A percentile compares a stretch with the other conserved stretches of the same genome.
Evolutionary conservation across 768 basidiomycete species (phyloP).

Genomic region (Calocybe gangraenosa): DNA sequence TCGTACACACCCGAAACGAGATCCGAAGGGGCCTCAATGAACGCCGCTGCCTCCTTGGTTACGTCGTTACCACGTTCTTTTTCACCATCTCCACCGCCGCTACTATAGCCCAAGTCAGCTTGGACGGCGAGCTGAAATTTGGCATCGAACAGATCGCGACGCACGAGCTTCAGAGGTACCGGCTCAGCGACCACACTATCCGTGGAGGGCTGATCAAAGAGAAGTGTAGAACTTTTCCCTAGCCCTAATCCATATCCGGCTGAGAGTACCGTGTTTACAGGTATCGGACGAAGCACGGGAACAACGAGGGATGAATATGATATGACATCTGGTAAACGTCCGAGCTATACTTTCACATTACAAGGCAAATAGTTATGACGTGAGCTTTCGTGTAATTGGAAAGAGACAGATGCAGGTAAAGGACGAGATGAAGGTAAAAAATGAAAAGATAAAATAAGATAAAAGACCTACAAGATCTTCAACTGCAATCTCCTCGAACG

Average conservation of each 20-base stretch:
- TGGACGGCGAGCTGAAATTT: conserved; percentile 88
- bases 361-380: conserved; percentile 8
- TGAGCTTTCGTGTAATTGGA: no score
- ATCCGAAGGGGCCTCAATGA: conserved; percentile 82
- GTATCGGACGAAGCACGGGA: conserved; percentile 26
- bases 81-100: not conserved
- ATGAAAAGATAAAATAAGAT: not conserved
- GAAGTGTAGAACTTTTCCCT: conserved; percentile 1
- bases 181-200: no score
- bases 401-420: conserved; percentile 16
- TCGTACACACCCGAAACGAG: conserved; percentile 91
- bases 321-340: conserved; percentile 63
- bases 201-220: conserved; percentile 15
- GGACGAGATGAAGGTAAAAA: conserved; percentile 24
- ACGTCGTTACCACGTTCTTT: not conserved
- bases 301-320: conserved; percentile 75
- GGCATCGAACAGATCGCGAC: conserved; percentile 92
- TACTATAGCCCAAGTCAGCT: conserved; percentile 19
- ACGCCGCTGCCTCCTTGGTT: conserved; percentile 34
- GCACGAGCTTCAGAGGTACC: conserved; percentile 42
- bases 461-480: conserved; percentile 19
- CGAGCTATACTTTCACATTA: conserved; percentile 45
- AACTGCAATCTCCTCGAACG: conserved; percentile 30
- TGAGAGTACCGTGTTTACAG: not conserved
- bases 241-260: not conserved